These are phyloP conservation scores for Pistacia atlantica DNA, from an alignment of 345 rosid species.

Conservation along the genomic window DNA sequence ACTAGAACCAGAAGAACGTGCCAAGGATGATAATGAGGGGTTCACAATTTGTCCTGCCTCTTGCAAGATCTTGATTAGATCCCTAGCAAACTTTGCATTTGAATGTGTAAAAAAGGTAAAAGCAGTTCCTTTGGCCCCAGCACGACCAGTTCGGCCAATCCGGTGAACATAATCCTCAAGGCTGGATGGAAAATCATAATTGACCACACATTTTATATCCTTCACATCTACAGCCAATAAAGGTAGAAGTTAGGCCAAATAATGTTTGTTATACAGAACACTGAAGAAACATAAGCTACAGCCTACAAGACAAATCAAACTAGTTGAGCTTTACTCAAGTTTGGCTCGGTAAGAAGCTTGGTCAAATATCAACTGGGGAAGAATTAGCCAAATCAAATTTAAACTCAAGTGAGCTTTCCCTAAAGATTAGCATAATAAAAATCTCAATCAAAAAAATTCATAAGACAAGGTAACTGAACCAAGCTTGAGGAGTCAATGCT, in stretches of 20 bases:
- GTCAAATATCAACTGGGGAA: not conserved
- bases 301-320: conserved; percentile 8
- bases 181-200: conserved; percentile 92
- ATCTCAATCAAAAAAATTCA: not conserved
- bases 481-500: conserved; percentile 1
- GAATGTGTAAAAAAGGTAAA: conserved; percentile 80
- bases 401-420: not conserved
- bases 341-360: not conserved
- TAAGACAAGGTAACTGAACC: not conserved
- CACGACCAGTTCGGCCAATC: conserved; percentile 98
- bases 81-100: conserved; percentile 82
- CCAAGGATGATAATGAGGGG: conserved; percentile 64
- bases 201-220: conserved; percentile 97
- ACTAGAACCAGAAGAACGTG: conserved; percentile 49
- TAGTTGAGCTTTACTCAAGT: not conserved
- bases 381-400: not conserved
- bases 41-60: conserved; percentile 88
- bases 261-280: conserved; percentile 4
- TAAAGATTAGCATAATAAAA: not conserved
- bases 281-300: not conserved
- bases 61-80: conserved; percentile 81
- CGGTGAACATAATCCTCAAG: conserved; percentile 96
- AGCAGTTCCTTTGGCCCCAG: conserved; percentile 96
- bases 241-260: conserved; percentile 19
- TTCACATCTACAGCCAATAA: conserved; percentile 78